Base-by-base conservation (phyloP, 805 yeast species). In the Lachancea sp. region DNA sequence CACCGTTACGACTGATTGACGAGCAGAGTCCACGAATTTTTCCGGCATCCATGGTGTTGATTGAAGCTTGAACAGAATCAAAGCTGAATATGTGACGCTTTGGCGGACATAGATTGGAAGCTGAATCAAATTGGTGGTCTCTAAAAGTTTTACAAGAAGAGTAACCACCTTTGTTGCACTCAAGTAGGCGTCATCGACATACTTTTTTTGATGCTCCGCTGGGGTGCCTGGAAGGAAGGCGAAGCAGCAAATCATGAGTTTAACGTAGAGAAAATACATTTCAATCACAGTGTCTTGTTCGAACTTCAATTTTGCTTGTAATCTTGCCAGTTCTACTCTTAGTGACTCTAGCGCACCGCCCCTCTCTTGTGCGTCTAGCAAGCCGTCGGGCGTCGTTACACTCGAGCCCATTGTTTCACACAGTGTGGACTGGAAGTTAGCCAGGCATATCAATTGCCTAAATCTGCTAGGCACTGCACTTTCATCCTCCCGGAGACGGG, bases 211-310 rank as follows among this genome's bases (percentile, higher is more conserved):
- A 63, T 86, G 95, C 53, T 83, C 93, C 44, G 81, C 75, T 8
- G 95, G 88, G 0, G 95, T 84, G 18, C 87, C 90, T n/a, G 95
- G 91, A 48, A 88, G 68, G 54, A 90, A 90, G 2, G 96, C 91
- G 72, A 86, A 90, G 47, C 90, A 79, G 60, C 95, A 86, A 36
- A 90, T 75, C 77, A 85, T 83, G 50, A 87, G 71, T 55, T 83
- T 79, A 38, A 87, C 81, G 62, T 90, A 88, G 3, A 86, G 71
- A 56, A 77, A 85, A 58, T 85, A 85, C 36, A 85, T 82, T 53
- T 88, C 95, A 6, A 87, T 81, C 0, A 81, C 72, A 1, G 80
- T 71, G 48, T 81, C 84, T 30, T 72, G 74, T 47, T 79, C 82
- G 46, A 86, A 78, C 38, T 77, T 77, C 31, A 88, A 67, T 48